Conservation (phyloP, 768 basidiomycete species). For the Amanita subjunquillea region DNA sequence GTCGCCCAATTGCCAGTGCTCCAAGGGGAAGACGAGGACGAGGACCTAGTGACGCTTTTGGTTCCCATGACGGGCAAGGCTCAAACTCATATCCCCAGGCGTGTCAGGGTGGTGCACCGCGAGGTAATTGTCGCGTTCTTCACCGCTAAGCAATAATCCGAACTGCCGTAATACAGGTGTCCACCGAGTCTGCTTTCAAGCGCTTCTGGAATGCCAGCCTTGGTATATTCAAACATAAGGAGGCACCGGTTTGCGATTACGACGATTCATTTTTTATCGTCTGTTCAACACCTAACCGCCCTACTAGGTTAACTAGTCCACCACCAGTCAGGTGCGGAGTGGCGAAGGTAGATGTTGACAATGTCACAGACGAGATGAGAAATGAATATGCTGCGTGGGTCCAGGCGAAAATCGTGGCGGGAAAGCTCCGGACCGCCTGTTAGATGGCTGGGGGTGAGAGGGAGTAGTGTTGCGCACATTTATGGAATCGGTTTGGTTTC, state of each 20-base stretch:
- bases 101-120: neutral
- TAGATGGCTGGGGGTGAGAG: too few relatives aligned
- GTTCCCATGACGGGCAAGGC: neutral
- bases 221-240: too few relatives aligned
- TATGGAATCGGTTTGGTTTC: neutral
- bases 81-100: neutral
- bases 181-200: too few relatives aligned
- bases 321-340: neutral
- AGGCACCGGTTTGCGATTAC: neutral
- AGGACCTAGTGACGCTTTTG: neutral
- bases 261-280: neutral
- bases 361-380: neutral
- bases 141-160: too few relatives aligned
- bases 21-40: neutral
- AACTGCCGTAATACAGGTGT: too few relatives aligned
- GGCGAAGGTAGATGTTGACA: neutral
- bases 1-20: neutral
- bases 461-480: too few relatives aligned
- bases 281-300: too few relatives aligned
- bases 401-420: neutral
- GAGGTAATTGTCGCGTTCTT: too few relatives aligned
- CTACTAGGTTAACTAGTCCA: neutral
- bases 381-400: neutral
- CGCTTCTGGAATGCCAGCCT: too few relatives aligned
- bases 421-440: too few relatives aligned